Base-by-base conservation (phyloP, 345 rosid genomes). In the Stellera chamaejasme region DNA sequence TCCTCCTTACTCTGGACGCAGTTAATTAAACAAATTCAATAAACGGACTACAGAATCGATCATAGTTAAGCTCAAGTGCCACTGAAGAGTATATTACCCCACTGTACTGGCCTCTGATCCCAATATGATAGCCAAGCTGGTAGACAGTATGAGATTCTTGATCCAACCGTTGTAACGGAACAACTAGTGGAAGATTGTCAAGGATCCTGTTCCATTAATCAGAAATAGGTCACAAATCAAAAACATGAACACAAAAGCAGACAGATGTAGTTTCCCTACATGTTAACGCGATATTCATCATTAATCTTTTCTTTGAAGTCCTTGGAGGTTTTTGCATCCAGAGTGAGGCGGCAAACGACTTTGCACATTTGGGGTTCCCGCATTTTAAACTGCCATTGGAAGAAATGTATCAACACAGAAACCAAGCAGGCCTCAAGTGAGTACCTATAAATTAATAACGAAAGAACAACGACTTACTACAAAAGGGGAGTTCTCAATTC, bases 161-260 rank as follows among this genome's bases (percentile, higher is more conserved):
- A 62, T 85, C 96, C 57, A 58, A 39, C 67, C 96, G 79, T 47
- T 64, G 79, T 23, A 88, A 68, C 16, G 96, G 96, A 56, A 91
- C 88, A 54, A 91, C 98, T 45, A 91, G 79, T 54, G 98, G 98
- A 60, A 91, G 96, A 62, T 91, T 91, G 70, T 91, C 98, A 25
- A 91, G 92, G 77, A 91, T 91, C 98, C 98, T 91, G 84, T 48
- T 53, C 72, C 60, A 58, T 15, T 56, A 45, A 61, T 47, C 10
- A 61, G 36, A 75, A 25, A 73, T 52, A 10, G 19, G 56, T 69
- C 43, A 75, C 64, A 60, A 55, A 50, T 69, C 39, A 10, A 55
- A 32, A 57, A 27, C 41, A 15, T 41, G 7, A 59, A 12, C 41
- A 23, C 19, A 27, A 52, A 25, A 23, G 14, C 14, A 58, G 3